Base-by-base conservation (phyloP, 1,139 yeast genomes). In the Hanseniaspora gamundiae region DNA sequence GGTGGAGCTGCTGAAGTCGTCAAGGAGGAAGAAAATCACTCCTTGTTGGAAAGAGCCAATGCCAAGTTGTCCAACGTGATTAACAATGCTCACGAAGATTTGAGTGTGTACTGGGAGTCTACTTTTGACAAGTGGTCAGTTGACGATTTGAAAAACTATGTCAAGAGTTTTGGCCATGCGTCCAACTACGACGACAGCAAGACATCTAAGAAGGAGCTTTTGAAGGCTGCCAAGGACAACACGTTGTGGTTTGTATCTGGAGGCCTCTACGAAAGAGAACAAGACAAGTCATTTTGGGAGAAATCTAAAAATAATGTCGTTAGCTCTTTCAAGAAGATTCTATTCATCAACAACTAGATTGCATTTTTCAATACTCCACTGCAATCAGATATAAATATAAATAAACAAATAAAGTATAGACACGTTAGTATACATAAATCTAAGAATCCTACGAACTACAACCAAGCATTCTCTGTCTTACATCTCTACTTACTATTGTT, bases 141-240 rank as follows among this genome's bases (percentile, higher is more conserved):
- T 35, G 68, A 70, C 28, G 85, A 79, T 50, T 61, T 79, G 51
- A 68, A 62, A 52, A 65, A 68, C 27, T 79, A 77, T 58, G 60
- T 79, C 45, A 62, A 66, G 38, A 66, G 73, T 8, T 77, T 70
- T 56, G 83, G 83, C 7, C 62, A 69, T 44, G 61, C 62, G n/a
- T n/a, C n/a, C n/a, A n/a, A n/a, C n/a, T n/a, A n/a, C n/a, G 24
- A 44, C 53, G 13, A 59, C 59, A n/a, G 57, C 66, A 46, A 62
- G 3, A 27, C 41, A 39, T 26, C 62, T 45, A 70, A 69, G 49
- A 68, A 69, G 38, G 72, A 76, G 44, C 63, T 78, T 51, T 56
- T 73, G 21, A 58, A 64, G 13, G 53, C 66, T 48, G 80, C 80
- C 19, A 67, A 68, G 48, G 63, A 65, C 44, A 74, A 73, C 55